Conservation (phyloP, 106 monocot genomes). For the Acorus gramineus region DNA sequence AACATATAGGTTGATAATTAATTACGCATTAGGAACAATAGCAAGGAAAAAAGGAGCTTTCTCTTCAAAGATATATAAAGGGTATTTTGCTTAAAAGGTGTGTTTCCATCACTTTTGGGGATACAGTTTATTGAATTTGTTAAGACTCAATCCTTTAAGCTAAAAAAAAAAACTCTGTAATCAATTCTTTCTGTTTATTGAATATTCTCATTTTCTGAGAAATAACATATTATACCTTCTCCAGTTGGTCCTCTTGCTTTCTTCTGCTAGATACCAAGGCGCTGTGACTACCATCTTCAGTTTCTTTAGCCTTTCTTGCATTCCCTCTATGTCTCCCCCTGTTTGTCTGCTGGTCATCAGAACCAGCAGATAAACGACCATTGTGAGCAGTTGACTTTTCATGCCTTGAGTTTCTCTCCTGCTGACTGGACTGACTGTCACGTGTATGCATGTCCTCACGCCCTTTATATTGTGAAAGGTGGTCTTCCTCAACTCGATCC, state of each 20-base stretch:
- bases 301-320: slow-evolving; percentile 34
- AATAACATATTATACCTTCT: slow-evolving; percentile 31
- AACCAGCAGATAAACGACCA: slow-evolving; percentile 22
- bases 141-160: no score
- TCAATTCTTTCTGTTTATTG: no score
- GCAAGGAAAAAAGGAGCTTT: no score
- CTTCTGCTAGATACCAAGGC: slow-evolving; percentile 24
- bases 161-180: no score
- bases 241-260: slow-evolving; percentile 45
- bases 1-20: no score
- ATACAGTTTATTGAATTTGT: no score
- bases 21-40: no score
- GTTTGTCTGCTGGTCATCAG: slow-evolving; percentile 17
- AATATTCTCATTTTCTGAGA: no score
- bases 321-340: slow-evolving; percentile 47
- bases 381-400: slow-evolving; percentile 21
- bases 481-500: slow-evolving; percentile 24
- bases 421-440: slow-evolving; percentile 24
- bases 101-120: no score
- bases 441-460: slow-evolving; percentile 22
- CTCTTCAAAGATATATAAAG: no score
- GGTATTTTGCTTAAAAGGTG: no score
- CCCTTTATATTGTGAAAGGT: slow-evolving; percentile 25
- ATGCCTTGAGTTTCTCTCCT: slow-evolving; percentile 37
- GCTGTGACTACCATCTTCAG: slow-evolving; percentile 21